Base-by-base conservation (phyloP, 306 rosid species). In the Dryas alaskensis region DNA sequence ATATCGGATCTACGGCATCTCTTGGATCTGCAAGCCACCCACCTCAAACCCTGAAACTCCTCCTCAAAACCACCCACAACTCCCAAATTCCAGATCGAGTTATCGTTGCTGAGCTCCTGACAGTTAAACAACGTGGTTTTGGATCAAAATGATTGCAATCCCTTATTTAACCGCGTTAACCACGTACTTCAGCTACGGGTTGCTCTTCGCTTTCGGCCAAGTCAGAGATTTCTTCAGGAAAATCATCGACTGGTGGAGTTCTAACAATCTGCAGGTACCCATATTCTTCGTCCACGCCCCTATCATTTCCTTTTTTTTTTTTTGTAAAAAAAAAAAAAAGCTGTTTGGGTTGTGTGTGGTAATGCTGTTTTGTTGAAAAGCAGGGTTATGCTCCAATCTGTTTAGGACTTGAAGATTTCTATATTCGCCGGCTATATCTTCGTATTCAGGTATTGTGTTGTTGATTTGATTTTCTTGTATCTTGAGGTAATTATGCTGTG, bases 381-480 rank as follows among this genome's bases (percentile, higher is more conserved):
- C 59, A 77, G 92, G 98, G 98, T 13, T 92, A 92, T 51, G 96
- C 98, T 1, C 98, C 96, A 66, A 90, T 92, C 87, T 92, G 96
- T 76, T 83, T 92, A 75, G 98, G 98, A 27, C 94, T 88, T 9
- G 98, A 92, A 80, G 98, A 92, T 85, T 92, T 92, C 78, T 92
- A 92, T 63, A 80, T 78, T 60, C 96, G 98, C 25, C 89, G 98
- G 0, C 81, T 92, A 7, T 92, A 90, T 83, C 91, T 87, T 66
- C 98, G 98, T 25, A 90, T 92, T 80, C 97, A 92, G 93, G 97
- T 89, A 19, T 62, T 12, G 1, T 67, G 55, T 3, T 19, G 1
- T 47, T 17, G 25, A 61, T 9, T 54, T 39, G 37, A 42, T 19
- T 7, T 5, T n/a, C 43, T 8, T 53, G 48, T 47, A 19, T 60